Evolutionary conservation across 2,329 filamentous ascomycete species (phyloP).

Genomic region (Aspergillus pseudoterreus): DNA sequence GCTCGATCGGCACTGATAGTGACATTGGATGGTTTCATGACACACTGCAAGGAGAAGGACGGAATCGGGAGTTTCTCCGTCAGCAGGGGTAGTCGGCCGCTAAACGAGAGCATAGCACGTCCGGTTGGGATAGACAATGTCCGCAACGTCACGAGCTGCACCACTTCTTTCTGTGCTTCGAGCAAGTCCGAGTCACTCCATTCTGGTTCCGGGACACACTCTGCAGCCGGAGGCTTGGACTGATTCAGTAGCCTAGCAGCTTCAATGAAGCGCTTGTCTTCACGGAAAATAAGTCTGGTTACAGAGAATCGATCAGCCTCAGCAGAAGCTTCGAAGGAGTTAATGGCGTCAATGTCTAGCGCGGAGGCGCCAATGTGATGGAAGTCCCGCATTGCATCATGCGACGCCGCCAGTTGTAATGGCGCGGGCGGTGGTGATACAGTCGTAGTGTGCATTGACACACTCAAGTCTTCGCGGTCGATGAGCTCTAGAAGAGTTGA

Average conservation of each 20-base stretch:
- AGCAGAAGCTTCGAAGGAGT: constrained; percentile 70
- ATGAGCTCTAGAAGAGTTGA: constrained; percentile 69
- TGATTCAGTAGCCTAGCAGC: constrained; percentile 83
- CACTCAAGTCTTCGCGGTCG: constrained; percentile 74
- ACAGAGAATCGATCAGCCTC: constrained; percentile 80
- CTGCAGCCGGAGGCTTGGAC: constrained; percentile 72
- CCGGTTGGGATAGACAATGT: constrained; percentile 87
- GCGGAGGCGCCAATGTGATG: constrained; percentile 65
- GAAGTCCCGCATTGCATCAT: constrained; percentile 69
- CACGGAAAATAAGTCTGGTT: constrained; percentile 81
- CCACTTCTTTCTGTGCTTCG: constrained; percentile 87
- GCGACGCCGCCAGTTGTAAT: constrained; percentile 50
- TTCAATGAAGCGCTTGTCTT: constrained; percentile 86
- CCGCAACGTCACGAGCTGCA: constrained; percentile 78
- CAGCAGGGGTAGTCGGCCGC: constrained; percentile 78
- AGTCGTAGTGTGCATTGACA: constrained; percentile 55
- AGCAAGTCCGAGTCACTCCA: constrained; percentile 85
- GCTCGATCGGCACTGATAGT: constrained; percentile 89
- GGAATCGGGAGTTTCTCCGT: constrained; percentile 88
- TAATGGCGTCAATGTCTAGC: constrained; percentile 46
- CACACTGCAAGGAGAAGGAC: constrained; percentile 86
- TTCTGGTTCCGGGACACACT: constrained; percentile 67
- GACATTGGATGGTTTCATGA: constrained; percentile 87
- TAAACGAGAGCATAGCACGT: constrained; percentile 82
- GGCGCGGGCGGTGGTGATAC: constrained; percentile 30